Conservation (phyloP, 2,329 filamentous ascomycete genomes). For the Trichothecium sympodiale region DNA sequence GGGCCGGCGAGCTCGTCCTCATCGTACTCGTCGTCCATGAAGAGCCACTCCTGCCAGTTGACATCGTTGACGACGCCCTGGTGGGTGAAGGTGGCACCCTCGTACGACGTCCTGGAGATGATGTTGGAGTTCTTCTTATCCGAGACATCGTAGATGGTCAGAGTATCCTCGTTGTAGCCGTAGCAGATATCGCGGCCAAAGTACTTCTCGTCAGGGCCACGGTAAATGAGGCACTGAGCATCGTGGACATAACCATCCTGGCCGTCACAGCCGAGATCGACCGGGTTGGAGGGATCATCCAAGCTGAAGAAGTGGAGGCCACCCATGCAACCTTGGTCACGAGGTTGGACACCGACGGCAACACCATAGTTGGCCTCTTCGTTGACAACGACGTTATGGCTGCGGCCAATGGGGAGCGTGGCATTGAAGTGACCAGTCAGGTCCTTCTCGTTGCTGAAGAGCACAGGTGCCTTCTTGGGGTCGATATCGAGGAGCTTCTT, state of each 20-base stretch:
- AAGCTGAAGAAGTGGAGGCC: slow-evolving; percentile 42
- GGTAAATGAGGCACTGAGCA: slow-evolving; percentile 42
- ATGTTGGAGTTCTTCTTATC: slow-evolving; percentile 33
- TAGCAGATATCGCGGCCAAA: slow-evolving; percentile 39
- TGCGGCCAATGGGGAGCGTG: slow-evolving; percentile 21
- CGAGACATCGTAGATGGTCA: slow-evolving; percentile 37
- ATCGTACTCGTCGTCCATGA: slow-evolving; percentile 39
- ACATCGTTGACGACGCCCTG: slow-evolving; percentile 41
- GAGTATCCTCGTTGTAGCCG: slow-evolving; percentile 39
- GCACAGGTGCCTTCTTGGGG: slow-evolving; percentile 20
- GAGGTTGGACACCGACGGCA: slow-evolving; percentile 6
- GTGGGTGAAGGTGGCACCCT: slow-evolving; percentile 46
- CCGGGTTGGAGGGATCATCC: slow-evolving; percentile 37
- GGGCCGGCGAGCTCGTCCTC: slow-evolving; percentile 27
- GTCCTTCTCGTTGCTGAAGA: slow-evolving; percentile 17
- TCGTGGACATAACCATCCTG: slow-evolving; percentile 46
- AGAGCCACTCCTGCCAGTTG: slow-evolving; percentile 27
- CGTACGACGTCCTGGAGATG: slow-evolving; percentile 42
- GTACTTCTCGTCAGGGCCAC: slow-evolving; percentile 34
- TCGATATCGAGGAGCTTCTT: slow-evolving; percentile 32
- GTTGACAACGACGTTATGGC: slow-evolving; percentile 39
- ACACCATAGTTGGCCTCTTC: slow-evolving; percentile 30
- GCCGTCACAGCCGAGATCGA: slow-evolving; percentile 36
- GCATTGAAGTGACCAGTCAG: slow-evolving; percentile 19
- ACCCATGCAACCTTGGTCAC: slow-evolving; percentile 5